phyloP scores from a whole-genome alignment of 106 monocot genomes.

The Acorus calamus region DNA sequence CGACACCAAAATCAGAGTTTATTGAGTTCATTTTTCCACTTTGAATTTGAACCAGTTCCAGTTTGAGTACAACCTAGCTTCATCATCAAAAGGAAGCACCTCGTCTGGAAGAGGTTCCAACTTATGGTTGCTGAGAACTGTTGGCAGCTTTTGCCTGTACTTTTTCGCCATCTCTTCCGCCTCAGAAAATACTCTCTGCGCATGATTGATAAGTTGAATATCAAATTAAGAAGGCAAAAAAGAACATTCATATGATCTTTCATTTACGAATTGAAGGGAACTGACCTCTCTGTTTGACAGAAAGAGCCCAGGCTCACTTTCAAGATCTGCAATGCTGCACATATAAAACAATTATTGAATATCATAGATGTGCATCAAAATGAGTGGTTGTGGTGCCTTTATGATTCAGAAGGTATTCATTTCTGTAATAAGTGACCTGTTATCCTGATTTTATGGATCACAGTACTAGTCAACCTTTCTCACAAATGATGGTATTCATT shows the following conservation, averaged over 20 bases:
- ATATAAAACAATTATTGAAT: slow-evolving; percentile 6
- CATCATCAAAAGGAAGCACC: slow-evolving; percentile 58
- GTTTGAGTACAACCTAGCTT: slow-evolving; percentile 55
- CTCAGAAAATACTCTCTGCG: slow-evolving; percentile 83
- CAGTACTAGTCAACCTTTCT: too few species aligned
- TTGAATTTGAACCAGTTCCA: slow-evolving; percentile 91
- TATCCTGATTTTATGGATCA: too few species aligned
- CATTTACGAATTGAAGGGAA: not conserved
- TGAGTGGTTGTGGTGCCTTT: too few species aligned
- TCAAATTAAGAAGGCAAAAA: not conserved
- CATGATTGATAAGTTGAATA: not conserved
- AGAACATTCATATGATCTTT: not conserved
- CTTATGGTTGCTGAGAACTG: slow-evolving; percentile 14
- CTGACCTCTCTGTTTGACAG: slow-evolving; percentile 74
- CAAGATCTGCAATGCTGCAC: slow-evolving; percentile 81
- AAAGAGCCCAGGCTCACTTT: slow-evolving; percentile 80
- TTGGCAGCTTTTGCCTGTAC: slow-evolving; percentile 41
- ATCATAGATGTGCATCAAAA: too few species aligned
- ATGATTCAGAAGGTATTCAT: too few species aligned
- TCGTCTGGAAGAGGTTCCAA: slow-evolving; percentile 10
- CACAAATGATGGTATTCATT: too few species aligned
- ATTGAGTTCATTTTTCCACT: not conserved
- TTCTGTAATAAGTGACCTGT: too few species aligned
- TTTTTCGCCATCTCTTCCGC: slow-evolving; percentile 74
- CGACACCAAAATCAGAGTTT: too few species aligned